These are phyloP conservation scores for Jacaranda mimosifolia DNA, from an alignment of 257 asterid genomes.

Conservation along the genomic window DNA sequence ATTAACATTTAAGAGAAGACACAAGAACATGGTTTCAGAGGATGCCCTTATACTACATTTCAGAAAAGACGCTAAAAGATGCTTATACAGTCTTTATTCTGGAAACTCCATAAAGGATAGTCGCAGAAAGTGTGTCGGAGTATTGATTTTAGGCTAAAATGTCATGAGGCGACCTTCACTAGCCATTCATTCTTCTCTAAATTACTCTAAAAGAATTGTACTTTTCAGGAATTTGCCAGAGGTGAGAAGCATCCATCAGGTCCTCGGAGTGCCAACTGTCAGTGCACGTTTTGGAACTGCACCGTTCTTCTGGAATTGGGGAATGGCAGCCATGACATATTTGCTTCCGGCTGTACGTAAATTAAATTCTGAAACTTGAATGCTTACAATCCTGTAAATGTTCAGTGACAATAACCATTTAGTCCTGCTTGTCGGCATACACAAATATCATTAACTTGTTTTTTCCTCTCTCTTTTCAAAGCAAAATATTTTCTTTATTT, in stretches of 20 bases:
- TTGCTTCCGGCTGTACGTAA: slow-evolving; percentile 80
- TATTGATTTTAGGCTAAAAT: no score
- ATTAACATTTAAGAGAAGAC: no score
- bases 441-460: neutral
- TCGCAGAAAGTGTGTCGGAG: no score
- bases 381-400: neutral
- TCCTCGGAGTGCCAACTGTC: slow-evolving; percentile 85
- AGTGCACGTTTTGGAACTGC: slow-evolving; percentile 98
- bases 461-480: neutral
- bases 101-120: no score
- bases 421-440: neutral
- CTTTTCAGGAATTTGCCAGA: slow-evolving; percentile 86
- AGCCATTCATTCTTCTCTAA: no score
- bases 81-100: no score
- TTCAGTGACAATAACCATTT: neutral
- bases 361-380: slow-evolving; percentile 28
- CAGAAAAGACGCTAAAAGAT: no score
- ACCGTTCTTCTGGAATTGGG: slow-evolving; percentile 99
- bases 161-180: no score
- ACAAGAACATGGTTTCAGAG: no score
- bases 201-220: neutral
- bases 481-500: neutral
- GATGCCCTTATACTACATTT: no score
- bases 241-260: slow-evolving; percentile 83
- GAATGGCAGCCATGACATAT: slow-evolving; percentile 85